Evolutionary conservation across 345 rosid genomes (phyloP).

Genomic region (Populus simonii): DNA sequence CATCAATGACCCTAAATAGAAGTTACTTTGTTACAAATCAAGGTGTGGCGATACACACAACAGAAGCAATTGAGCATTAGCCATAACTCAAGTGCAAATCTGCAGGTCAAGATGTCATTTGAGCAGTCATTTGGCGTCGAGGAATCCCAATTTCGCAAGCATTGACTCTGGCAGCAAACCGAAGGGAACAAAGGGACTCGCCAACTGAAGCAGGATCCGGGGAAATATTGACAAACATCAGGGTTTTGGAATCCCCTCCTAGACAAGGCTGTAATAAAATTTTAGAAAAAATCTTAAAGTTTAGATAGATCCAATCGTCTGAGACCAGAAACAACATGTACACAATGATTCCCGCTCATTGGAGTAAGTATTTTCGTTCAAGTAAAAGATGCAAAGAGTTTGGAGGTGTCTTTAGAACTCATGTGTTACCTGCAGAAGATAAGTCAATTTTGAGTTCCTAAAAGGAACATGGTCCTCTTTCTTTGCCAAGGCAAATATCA

Average conservation of each 20-base stretch:
- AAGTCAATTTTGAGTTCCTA: conserved; percentile 85
- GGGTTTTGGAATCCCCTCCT: conserved; percentile 90
- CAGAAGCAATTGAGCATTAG: conserved; percentile 21
- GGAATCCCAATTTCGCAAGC: conserved; percentile 99
- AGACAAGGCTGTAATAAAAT: conserved; percentile 75
- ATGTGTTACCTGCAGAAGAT: conserved; percentile 77
- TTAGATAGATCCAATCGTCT: neutral
- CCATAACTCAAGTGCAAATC: conserved; percentile 82
- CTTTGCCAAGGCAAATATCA: conserved; percentile 86
- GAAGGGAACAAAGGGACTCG: conserved; percentile 90
- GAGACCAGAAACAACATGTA: neutral
- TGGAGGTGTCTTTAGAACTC: neutral
- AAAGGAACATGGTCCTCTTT: conserved; percentile 95
- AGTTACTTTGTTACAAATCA: neutral
- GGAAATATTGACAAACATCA: conserved; percentile 90
- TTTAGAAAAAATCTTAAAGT: conserved; percentile 1
- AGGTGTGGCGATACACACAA: neutral
- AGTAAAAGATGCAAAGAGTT: neutral
- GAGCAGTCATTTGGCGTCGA: conserved; percentile 55
- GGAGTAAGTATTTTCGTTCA: neutral
- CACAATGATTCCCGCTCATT: neutral
- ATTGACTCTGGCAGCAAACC: conserved; percentile 95
- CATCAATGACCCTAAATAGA: neutral
- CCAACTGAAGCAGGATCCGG: conserved; percentile 78
- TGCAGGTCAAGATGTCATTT: conserved; percentile 22